These are phyloP conservation scores for Conticribra weissflogii DNA, from an alignment of 108 stramenopile species.

Conservation along the genomic window DNA sequence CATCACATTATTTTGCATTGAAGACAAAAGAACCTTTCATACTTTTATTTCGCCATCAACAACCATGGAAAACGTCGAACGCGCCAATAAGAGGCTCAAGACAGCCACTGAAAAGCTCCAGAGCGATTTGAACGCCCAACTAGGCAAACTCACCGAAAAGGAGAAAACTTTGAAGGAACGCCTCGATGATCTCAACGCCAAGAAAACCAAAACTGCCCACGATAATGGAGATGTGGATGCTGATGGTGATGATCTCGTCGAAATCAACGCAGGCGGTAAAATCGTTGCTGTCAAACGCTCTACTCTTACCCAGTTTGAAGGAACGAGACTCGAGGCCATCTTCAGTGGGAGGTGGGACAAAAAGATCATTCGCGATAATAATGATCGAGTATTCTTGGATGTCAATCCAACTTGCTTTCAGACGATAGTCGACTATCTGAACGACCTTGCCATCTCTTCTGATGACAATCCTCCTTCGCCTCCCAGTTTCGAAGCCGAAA, in stretches of 20 bases:
- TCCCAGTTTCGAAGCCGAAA: conserved; percentile 19
- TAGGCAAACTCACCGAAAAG: neutral
- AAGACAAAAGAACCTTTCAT: too few relatives aligned
- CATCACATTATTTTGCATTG: too few relatives aligned
- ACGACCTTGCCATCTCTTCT: too few relatives aligned
- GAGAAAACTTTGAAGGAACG: conserved; percentile 3
- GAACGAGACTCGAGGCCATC: conserved; percentile 19
- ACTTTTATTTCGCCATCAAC: too few relatives aligned
- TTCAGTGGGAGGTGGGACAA: conserved; percentile 31
- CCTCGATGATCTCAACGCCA: neutral
- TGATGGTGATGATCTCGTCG: conserved; percentile 18
- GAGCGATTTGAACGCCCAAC: neutral
- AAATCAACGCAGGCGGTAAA: neutral
- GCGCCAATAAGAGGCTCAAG: conserved; percentile 1
- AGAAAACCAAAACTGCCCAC: conserved; percentile 1
- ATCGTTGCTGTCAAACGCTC: conserved; percentile 3
- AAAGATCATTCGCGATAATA: too few relatives aligned
- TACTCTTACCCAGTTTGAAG: conserved; percentile 9
- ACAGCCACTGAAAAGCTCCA: neutral
- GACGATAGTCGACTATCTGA: too few relatives aligned
- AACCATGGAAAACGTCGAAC: neutral
- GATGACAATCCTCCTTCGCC: conserved; percentile 9
- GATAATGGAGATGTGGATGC: conserved; percentile 8
- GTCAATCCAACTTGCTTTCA: too few relatives aligned
- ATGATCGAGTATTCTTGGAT: too few relatives aligned